Evolutionary conservation across 148 eudicot species (phyloP), one percentile per base, ranked within the genome.

Genomic region (Selenicereus undatus): DNA sequence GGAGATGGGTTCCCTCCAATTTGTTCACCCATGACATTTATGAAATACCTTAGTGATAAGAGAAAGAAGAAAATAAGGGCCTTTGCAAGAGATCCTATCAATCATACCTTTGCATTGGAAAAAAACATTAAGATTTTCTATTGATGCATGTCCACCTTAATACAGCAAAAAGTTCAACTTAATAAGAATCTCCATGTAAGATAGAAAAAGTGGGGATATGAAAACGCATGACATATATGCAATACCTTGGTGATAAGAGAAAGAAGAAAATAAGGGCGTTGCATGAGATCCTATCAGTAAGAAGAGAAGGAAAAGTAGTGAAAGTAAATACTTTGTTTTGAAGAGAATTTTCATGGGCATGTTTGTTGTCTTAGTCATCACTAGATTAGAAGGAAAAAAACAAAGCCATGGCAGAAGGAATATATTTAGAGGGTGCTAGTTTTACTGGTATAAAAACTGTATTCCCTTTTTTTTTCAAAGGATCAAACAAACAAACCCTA

Each of bases 351-450:
- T 73, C 30, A 79, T 30, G 52, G 71, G 82, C 52, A 73, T 73
- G 77, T 80, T 74, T 80, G 82, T 80, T 80, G 11, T 43, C 58
- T 74, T 30, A 39, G 74, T 43, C 27, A 9, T 39, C 70, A 14
- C 1, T 70, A 8, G n/a, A 17, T 21, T 11, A 29, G 14, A 48
- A 21, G n/a, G n/a, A 7, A 39, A 79, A 4, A 77, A 24, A 56
- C 21, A n/a, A 35, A 42, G 36, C 11, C 32, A 32, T 21, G 43
- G 52, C 26, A 71, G 52, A 43, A 66, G 42, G 21, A 22, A 18
- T 14, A 16, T 12, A 36, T 70, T 50, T 52, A 79, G n/a, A 79
- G 50, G 32, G 29, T 35, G 21, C 70, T 35, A 43, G 43, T 45
- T 50, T 58, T 36, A 36, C 4, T 36, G 39, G 39, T 36, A 36